These are phyloP conservation scores for Ilex paraguariensis DNA, from an alignment of 305 asterid genomes.

Conservation along the genomic window DNA sequence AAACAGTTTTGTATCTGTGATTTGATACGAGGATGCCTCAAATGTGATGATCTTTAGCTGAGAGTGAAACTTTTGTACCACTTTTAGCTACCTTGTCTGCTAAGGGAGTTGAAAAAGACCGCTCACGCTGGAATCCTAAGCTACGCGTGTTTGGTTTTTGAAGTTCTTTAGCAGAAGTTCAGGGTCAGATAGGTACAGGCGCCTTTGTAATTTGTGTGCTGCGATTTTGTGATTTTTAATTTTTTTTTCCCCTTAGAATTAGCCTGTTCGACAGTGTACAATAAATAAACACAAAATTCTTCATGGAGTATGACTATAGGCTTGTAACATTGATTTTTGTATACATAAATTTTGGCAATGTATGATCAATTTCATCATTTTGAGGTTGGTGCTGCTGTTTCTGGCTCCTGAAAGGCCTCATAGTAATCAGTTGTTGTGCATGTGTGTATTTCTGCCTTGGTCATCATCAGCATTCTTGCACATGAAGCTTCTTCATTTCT, in stretches of 20 bases:
- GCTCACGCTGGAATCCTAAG: neutral
- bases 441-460: no score
- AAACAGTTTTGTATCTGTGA: no score
- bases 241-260: constrained; percentile 9
- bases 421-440: no score
- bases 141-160: neutral
- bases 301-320: constrained; percentile 6
- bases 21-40: no score
- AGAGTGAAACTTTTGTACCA: neutral
- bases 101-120: neutral
- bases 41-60: neutral
- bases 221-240: constrained; percentile 30
- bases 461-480: no score
- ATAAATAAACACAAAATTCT: constrained; percentile 13
- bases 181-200: neutral
- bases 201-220: constrained; percentile 3
- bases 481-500: no score
- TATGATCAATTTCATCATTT: constrained; percentile 16
- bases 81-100: neutral
- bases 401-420: no score
- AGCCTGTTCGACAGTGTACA: constrained; percentile 13
- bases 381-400: no score
- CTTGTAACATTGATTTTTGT: constrained; percentile 21
- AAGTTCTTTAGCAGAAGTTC: neutral
- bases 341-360: constrained; percentile 14